Percentiles rank a stretch among this genome's conserved stretches.
phyloP scores from a whole-genome alignment of 2,329 filamentous ascomycete genomes.

The Colletotrichum melonis region DNA sequence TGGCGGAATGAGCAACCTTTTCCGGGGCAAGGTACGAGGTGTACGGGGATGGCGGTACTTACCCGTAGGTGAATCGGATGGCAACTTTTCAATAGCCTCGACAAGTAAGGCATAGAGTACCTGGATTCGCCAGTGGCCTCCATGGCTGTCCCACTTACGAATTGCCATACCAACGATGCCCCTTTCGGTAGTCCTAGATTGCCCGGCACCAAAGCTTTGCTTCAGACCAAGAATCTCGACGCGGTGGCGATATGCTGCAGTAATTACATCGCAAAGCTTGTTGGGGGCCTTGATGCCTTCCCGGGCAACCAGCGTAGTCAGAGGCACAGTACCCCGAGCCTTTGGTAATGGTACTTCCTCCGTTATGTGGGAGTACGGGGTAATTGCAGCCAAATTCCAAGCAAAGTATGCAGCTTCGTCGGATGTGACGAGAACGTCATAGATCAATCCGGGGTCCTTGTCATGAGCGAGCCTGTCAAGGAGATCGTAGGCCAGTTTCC shows the following conservation, averaged over 20 bases:
- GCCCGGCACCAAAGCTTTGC: slow-evolving; percentile 58
- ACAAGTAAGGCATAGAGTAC: slow-evolving; percentile 75
- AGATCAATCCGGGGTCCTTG: slow-evolving; percentile 58
- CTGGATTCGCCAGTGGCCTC: slow-evolving; percentile 76
- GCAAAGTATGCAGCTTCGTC: slow-evolving; percentile 76
- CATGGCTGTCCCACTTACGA: slow-evolving; percentile 73
- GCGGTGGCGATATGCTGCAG: slow-evolving; percentile 71
- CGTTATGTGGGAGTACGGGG: slow-evolving; percentile 77
- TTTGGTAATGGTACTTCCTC: slow-evolving; percentile 40
- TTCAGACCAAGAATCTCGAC: slow-evolving; percentile 73
- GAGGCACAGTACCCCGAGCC: slow-evolving; percentile 56
- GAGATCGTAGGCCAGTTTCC: slow-evolving; percentile 72
- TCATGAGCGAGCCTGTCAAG: slow-evolving; percentile 63
- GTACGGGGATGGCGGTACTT: background rate
- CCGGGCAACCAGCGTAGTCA: slow-evolving; percentile 72
- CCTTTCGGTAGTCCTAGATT: slow-evolving; percentile 60
- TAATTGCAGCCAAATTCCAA: slow-evolving; percentile 81
- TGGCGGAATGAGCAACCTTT: slow-evolving; percentile 24
- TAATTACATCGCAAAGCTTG: slow-evolving; percentile 76
- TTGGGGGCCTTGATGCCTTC: slow-evolving; percentile 86
- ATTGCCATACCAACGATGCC: slow-evolving; percentile 81
- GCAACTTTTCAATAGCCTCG: slow-evolving; percentile 63
- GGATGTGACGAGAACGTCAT: slow-evolving; percentile 68
- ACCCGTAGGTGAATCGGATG: slow-evolving; percentile 36
- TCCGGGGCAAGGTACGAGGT: background rate